phyloP scores from a whole-genome alignment of 768 basidiomycete species.

The Leccinum arenicola region DNA sequence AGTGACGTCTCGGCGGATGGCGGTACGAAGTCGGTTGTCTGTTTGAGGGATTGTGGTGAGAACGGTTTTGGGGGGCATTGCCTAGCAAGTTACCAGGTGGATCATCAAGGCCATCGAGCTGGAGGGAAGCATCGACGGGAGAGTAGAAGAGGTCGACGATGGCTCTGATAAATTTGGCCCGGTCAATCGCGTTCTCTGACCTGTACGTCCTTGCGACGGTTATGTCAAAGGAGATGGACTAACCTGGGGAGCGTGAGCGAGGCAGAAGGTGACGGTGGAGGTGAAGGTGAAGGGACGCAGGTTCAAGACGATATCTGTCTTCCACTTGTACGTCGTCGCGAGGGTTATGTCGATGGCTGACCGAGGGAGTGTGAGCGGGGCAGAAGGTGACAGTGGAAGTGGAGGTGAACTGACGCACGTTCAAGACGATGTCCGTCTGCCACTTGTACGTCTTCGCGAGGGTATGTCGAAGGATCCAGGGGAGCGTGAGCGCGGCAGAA shows the following conservation, averaged over 20 bases:
- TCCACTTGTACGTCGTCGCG: too few species aligned
- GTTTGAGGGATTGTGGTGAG: slow-evolving; percentile 10
- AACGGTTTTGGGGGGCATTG: not conserved
- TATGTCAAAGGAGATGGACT: slow-evolving; percentile 75
- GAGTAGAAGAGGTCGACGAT: slow-evolving; percentile 59
- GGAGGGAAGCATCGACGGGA: slow-evolving; percentile 46
- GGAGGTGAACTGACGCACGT: too few species aligned
- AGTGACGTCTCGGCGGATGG: not conserved
- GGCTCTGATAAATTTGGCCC: slow-evolving; percentile 65
- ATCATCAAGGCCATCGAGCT: slow-evolving; percentile 57
- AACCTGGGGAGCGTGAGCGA: not conserved
- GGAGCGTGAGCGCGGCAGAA: too few species aligned
- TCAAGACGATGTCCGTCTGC: too few species aligned
- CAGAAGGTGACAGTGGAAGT: too few species aligned
- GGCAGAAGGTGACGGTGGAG: too few species aligned
- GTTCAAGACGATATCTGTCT: too few species aligned
- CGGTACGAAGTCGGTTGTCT: slow-evolving; percentile 13
- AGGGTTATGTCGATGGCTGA: too few species aligned
- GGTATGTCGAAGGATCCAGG: too few species aligned
- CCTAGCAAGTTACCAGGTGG: slow-evolving; percentile 31
- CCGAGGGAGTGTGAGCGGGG: too few species aligned
- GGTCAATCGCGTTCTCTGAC: slow-evolving; percentile 76
- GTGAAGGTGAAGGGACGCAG: too few species aligned
- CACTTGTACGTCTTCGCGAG: too few species aligned
- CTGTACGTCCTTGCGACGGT: slow-evolving; percentile 86